Evolutionary conservation across 495 filamentous ascomycete species (phyloP).

Genomic region (Bacidia gigantensis): DNA sequence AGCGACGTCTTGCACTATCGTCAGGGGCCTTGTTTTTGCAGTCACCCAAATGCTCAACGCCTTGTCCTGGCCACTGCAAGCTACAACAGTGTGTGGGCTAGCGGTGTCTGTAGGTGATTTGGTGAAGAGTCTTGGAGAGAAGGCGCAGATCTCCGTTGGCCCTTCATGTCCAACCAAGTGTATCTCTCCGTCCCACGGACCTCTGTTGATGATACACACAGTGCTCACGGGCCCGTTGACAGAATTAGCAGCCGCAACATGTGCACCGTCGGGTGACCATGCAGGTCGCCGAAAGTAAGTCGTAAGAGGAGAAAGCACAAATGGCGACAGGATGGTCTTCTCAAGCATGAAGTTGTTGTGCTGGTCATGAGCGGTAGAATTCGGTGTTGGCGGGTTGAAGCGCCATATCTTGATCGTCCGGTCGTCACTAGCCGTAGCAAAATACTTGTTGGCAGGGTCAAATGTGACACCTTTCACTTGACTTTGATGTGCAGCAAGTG

Average conservation of each 20-base stretch:
- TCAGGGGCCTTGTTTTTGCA: conserved; percentile 74
- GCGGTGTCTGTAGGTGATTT: conserved; percentile 26
- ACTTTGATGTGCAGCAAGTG: conserved; percentile 76
- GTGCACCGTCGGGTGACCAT: conserved; percentile 93
- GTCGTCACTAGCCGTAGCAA: conserved; percentile 94
- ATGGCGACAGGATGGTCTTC: conserved; percentile 70
- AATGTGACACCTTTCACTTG: conserved; percentile 98
- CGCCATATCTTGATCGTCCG: conserved; percentile 93
- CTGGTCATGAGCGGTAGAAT: conserved; percentile 85
- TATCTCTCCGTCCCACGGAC: conserved; percentile 90
- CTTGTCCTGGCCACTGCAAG: conserved; percentile 93
- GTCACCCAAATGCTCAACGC: conserved; percentile 95
- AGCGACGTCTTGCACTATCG: conserved; percentile 75
- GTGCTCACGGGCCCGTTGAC: conserved; percentile 95
- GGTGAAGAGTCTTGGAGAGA: conserved; percentile 79
- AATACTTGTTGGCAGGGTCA: conserved; percentile 97
- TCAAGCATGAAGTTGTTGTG: conserved; percentile 90
- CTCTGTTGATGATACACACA: conserved; percentile 86
- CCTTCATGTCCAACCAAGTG: conserved; percentile 95
- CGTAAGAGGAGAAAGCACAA: conserved; percentile 76
- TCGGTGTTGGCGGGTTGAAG: conserved; percentile 81
- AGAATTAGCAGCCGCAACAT: conserved; percentile 93
- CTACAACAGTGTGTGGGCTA: conserved; percentile 66
- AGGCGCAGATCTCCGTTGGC: conserved; percentile 92
- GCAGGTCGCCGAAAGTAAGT: conserved; percentile 95